A percentile compares a stretch with the other conserved stretches of the same genome.
phyloP scores from a whole-genome alignment of 2,329 filamentous ascomycete species.

The Xylariaceae sp. region DNA sequence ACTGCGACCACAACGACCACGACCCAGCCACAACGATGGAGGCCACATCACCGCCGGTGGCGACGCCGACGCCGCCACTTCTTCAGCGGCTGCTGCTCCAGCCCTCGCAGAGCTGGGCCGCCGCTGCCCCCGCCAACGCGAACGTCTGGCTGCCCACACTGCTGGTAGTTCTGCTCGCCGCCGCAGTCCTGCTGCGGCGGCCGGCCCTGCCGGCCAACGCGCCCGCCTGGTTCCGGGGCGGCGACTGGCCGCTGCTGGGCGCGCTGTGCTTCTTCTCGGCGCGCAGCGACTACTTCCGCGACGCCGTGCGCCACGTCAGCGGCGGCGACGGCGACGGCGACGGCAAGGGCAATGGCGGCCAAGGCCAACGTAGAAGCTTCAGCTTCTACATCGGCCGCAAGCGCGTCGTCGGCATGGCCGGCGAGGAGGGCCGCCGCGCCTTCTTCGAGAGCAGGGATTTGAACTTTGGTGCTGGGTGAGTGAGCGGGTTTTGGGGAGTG shows the following conservation, averaged over 20 bases:
- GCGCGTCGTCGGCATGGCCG: slow-evolving; percentile 35
- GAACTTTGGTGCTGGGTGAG: slow-evolving; percentile 34
- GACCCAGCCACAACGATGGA: slow-evolving; percentile 11
- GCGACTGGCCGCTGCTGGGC: slow-evolving; percentile 32
- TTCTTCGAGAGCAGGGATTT: slow-evolving; percentile 40
- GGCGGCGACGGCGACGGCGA: too few species aligned
- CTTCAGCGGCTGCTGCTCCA: too few species aligned
- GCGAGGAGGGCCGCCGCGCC: slow-evolving; percentile 32
- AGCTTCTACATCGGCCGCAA: slow-evolving; percentile 41
- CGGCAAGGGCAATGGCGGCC: too few species aligned
- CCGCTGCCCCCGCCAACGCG: too few species aligned
- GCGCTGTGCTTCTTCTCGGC: slow-evolving; percentile 34
- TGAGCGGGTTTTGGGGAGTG: too few species aligned
- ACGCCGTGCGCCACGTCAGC: slow-evolving; percentile 22
- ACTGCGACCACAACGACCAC: slow-evolving; percentile 1
- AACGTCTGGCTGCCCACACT: too few species aligned
- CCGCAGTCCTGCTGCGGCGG: slow-evolving; percentile 11
- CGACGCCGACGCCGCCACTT: too few species aligned
- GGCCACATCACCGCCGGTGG: too few species aligned
- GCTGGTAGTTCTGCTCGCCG: slow-evolving; percentile 11
- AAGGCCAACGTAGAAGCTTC: too few species aligned
- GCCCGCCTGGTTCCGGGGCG: slow-evolving; percentile 18
- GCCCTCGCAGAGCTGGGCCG: too few species aligned
- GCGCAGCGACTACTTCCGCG: slow-evolving; percentile 33
- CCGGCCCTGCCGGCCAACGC: slow-evolving; percentile 17